phyloP scores from a whole-genome alignment of 495 filamentous ascomycete genomes.

The Penicillium soppii region DNA sequence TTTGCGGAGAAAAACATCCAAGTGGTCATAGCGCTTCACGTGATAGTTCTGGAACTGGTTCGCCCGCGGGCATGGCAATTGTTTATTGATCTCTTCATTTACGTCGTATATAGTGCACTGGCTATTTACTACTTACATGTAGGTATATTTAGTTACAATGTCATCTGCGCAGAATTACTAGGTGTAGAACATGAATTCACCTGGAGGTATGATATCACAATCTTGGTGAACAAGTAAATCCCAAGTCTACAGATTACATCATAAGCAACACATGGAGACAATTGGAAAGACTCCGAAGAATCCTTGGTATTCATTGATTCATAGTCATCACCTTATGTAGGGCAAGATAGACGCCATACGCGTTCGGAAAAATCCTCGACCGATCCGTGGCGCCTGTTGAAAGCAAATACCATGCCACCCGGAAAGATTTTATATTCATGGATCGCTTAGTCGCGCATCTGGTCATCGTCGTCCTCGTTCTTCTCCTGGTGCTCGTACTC shows the following conservation, averaged over 20 bases:
- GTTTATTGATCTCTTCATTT: too few relatives aligned
- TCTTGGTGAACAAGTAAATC: too few relatives aligned
- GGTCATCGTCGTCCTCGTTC: slow-evolving; percentile 31
- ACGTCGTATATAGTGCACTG: too few relatives aligned
- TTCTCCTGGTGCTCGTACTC: slow-evolving; percentile 35
- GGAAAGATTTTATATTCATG: slow-evolving; percentile 12
- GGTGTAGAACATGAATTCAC: too few relatives aligned
- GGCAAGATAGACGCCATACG: slow-evolving; percentile 3
- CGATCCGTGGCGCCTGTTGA: slow-evolving; percentile 20
- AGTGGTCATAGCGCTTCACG: slow-evolving; percentile 33
- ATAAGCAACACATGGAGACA: not conserved
- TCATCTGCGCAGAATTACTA: too few relatives aligned
- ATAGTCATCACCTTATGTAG: slow-evolving; percentile 13
- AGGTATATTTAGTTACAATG: too few relatives aligned
- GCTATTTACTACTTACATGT: too few relatives aligned
- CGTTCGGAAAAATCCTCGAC: not conserved
- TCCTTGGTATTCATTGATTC: slow-evolving; percentile 15
- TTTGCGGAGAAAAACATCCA: slow-evolving; percentile 20
- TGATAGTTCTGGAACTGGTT: slow-evolving; percentile 13
- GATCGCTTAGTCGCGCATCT: slow-evolving; percentile 45
- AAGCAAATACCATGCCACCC: slow-evolving; percentile 18
- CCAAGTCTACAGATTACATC: not conserved
- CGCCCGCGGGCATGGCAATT: too few relatives aligned
- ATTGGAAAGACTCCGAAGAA: not conserved
- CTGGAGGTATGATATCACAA: too few relatives aligned